Percentiles rank a stretch among this genome's conserved stretches.
These are phyloP conservation scores for Pseudozyma flocculosa DNA, from an alignment of 1,284 basidiomycete species.

Conservation along the genomic window DNA sequence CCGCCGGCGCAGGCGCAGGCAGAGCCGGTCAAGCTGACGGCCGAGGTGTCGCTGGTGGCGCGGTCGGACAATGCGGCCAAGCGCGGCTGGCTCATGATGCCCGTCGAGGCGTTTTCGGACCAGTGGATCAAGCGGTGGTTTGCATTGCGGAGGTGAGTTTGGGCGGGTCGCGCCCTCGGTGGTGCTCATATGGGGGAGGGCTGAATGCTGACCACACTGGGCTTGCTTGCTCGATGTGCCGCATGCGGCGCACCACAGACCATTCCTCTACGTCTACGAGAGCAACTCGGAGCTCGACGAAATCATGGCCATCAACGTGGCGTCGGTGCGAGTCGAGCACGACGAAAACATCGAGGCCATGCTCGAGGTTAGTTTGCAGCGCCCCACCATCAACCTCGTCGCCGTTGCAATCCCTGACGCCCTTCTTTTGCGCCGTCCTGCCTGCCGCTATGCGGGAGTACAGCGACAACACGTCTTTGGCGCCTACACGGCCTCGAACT, in stretches of 20 bases:
- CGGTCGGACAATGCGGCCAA: conserved; percentile 77
- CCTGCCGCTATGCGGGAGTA: conserved; percentile 2
- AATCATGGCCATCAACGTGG: conserved; percentile 74
- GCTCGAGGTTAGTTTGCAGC: too few relatives aligned
- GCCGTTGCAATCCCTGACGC: too few relatives aligned
- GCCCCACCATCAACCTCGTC: too few relatives aligned
- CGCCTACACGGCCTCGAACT: conserved; percentile 41
- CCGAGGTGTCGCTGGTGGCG: conserved; percentile 30
- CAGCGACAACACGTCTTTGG: conserved; percentile 38
- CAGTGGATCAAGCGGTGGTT: conserved; percentile 83
- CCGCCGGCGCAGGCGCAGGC: not conserved
- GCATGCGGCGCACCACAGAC: conserved; percentile 62
- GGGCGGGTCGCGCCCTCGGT: too few relatives aligned
- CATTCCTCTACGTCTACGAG: conserved; percentile 83
- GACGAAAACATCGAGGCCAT: conserved; percentile 82
- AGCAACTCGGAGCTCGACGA: conserved; percentile 80
- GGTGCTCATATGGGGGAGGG: not conserved
- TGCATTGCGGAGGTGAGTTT: conserved; percentile 67
- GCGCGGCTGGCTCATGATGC: conserved; percentile 75
- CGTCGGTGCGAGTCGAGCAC: conserved; percentile 78
- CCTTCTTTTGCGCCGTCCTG: not conserved
- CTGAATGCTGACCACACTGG: not conserved
- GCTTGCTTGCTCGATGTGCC: not conserved
- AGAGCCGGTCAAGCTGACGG: conserved; percentile 25
- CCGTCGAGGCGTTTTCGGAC: conserved; percentile 76